A percentile compares a stretch with the other conserved stretches of the same genome.
phyloP scores from a whole-genome alignment of 2,329 filamentous ascomycete species.

The Colletotrichum neosansevieriae region DNA sequence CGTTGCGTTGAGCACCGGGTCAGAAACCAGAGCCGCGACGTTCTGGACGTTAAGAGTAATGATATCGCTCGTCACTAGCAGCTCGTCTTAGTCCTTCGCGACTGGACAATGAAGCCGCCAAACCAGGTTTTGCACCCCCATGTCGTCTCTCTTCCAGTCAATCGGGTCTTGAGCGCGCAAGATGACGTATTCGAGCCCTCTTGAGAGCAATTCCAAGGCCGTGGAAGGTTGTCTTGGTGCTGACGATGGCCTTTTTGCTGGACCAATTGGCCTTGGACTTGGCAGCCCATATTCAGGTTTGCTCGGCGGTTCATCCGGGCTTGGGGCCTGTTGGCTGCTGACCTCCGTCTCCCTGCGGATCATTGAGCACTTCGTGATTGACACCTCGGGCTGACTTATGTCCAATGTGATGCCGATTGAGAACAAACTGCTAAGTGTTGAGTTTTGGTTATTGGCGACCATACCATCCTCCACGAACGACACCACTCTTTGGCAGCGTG shows the following conservation, averaged over 20 bases:
- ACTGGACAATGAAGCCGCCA: background rate
- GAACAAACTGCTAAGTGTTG: too few species aligned
- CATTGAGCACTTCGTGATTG: too few species aligned
- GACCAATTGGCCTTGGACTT: conserved; percentile 23
- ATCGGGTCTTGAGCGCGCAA: background rate
- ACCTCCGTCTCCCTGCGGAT: background rate
- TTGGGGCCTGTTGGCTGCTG: conserved; percentile 3
- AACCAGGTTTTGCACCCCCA: conserved; percentile 12
- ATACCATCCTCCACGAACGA: too few species aligned
- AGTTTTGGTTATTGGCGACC: too few species aligned
- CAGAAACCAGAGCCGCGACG: too few species aligned
- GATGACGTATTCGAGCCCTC: conserved; percentile 26
- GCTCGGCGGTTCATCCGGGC: conserved; percentile 15
- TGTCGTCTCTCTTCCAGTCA: conserved; percentile 5
- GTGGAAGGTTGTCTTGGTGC: background rate
- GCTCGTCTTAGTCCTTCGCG: background rate
- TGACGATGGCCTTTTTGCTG: background rate
- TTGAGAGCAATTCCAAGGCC: conserved; percentile 14
- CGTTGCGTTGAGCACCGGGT: too few species aligned
- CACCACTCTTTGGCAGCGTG: too few species aligned
- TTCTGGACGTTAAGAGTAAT: background rate
- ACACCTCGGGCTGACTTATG: too few species aligned
- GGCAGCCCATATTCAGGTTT: conserved; percentile 11
- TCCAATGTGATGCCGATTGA: too few species aligned
- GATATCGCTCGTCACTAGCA: background rate